Evolutionary conservation across 257 asterid genomes (phyloP), one percentile per base, ranked within the genome.

Genomic region (Schizonepeta tenuifolia): DNA sequence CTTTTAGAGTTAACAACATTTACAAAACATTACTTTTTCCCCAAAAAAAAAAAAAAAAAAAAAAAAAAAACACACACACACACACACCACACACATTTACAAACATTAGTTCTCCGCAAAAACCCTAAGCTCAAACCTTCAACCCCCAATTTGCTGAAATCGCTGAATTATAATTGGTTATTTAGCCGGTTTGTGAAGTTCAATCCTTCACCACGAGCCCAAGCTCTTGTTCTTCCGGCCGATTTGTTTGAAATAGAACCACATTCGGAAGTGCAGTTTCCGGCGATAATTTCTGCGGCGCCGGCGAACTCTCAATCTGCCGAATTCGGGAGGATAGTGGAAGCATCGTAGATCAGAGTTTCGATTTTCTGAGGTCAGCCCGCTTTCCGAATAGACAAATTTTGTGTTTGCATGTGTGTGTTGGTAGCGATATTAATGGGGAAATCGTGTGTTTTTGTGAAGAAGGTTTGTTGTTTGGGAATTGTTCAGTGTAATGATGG

Each of bases 291-390:
- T 24, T 55, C 0, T 11, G 61, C 17, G 40, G 64, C 64, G 14
- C 15, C 12, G 6, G 21, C 33, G 22, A 58, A 14, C 64, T 58
- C 43, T 1, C 8, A 24, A 24, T 55, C 9, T 24, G 17, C 36
- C 8, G 64, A 58, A 31, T 58, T 28, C n/a, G 21, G 6, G 12
- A 14, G 41, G 64, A 28, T 15, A 26, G 43, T 28, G 0, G 36
- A 10, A 24, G 62, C 36, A 55, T 36, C 8, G n/a, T 5, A 9
- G 18, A 26, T 57, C 28, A 2, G 57, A 18, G 26, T 51, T 17
- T 50, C 56, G 56, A 50, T 26, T 51, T 58, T 26, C 64, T 58
- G 43, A 58, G 64, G 64, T 58, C 21, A 58, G 64, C 28, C 2
- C 22, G 20, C 6, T 58, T 8, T 7, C 5, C 8, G 17, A 56